These are phyloP conservation scores for Candida manassasensis DNA, from an alignment of 805 yeast species.

Conservation along the genomic window DNA sequence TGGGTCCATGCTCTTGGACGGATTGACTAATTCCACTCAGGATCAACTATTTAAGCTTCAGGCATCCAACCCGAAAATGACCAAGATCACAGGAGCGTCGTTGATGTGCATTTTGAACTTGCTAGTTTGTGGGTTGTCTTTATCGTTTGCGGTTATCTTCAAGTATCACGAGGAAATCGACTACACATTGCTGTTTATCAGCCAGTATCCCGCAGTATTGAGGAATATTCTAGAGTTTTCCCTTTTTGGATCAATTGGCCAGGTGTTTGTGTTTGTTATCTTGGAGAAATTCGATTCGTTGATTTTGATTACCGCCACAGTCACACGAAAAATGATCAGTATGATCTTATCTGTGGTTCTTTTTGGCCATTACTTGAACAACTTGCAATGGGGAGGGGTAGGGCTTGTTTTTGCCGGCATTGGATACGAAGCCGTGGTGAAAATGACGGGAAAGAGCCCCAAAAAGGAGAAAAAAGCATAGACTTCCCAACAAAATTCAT, in stretches of 20 bases:
- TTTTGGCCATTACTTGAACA: conserved; percentile 70
- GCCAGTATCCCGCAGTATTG: conserved; percentile 48
- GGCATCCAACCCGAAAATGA: conserved; percentile 4
- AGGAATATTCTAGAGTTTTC: conserved; percentile 64
- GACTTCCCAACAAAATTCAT: too few relatives aligned
- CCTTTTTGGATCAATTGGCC: conserved; percentile 84
- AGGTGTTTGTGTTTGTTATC: conserved; percentile 85
- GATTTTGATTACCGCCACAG: conserved; percentile 85
- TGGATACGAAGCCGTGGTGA: conserved; percentile 62
- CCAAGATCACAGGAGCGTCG: conserved; percentile 73
- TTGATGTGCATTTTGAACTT: conserved; percentile 69
- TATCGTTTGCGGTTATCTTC: conserved; percentile 42
- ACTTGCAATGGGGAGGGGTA: conserved; percentile 76
- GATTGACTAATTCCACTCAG: conserved; percentile 89
- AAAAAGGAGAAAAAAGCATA: conserved; percentile 3
- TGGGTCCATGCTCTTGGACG: conserved; percentile 74
- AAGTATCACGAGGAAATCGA: conserved; percentile 43
- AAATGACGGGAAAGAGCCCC: conserved; percentile 11
- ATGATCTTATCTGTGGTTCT: conserved; percentile 85
- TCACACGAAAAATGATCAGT: conserved; percentile 92
- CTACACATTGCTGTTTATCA: conserved; percentile 47
- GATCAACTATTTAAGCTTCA: conserved; percentile 67
- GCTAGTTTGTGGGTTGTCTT: conserved; percentile 43
- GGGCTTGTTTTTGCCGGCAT: conserved; percentile 80
- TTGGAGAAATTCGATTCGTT: conserved; percentile 82